Base-by-base conservation (phyloP, 1,139 yeast genomes). In the Geotrichum restrictum region DNA sequence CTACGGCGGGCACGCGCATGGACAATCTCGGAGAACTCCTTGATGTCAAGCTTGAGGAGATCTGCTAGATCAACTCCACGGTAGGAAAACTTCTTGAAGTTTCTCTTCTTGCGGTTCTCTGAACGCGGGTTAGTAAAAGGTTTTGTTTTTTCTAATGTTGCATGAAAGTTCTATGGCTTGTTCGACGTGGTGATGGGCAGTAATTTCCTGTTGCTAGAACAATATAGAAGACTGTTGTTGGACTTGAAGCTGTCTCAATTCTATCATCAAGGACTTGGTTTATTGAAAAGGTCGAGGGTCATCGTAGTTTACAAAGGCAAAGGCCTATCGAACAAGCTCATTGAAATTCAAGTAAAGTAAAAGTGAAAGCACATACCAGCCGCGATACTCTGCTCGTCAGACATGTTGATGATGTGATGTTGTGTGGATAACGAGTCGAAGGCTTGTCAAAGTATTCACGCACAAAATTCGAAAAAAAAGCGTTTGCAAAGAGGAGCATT, bases 1-100 rank as follows among this genome's bases (percentile, higher is more conserved):
- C 96, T 89, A 87, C 98, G 88, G 85, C 98, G 91, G 74, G 93
- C 96, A 83, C 98, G 88, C 72, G 98, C 95, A 74, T 88, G 88
- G 74, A 96, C 89, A 74, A 93, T 82, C 78, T 89, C 85, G 78
- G 94, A 85, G 80, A 94, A 91, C 74, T 93, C 98, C 80, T 91
- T 97, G 69, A 91, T 87, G 77, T 91, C 82, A 83, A 93, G 80
- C 77, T 86, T 94, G 75, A 91, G 82, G 74, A 94, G 84, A 74
- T 93, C 89, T 74, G 85, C 85, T 74, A 94, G 88, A 77, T 91
- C 97, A 74, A 93, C 96, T 77, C 98, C 98, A 79, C 94, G 91
- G 96, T 82, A 93, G 71, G 96, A 83, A 87, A 91, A 91, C 81
- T 95, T 82, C 84, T 86, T 89, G 86, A 91, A 89, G 77, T 88